Percentiles rank a stretch among this genome's conserved stretches.
phyloP scores from a whole-genome alignment of 129 eudicot genomes.

The Helichrysum umbraculigerum region DNA sequence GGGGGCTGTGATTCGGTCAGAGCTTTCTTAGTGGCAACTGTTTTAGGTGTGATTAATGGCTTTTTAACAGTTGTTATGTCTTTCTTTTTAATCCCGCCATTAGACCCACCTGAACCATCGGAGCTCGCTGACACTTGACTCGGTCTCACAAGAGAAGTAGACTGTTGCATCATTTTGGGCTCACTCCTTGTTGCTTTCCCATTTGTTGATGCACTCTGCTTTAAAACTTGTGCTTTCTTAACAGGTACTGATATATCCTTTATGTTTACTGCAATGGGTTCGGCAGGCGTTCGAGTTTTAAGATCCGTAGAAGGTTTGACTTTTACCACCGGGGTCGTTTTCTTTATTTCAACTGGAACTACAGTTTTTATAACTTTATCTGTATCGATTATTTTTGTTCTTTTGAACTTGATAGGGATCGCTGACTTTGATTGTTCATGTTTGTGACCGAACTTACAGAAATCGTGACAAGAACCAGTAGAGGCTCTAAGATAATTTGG shows the following conservation, averaged over 20 bases:
- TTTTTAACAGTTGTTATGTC: constrained; percentile 26
- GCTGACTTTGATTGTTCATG: constrained; percentile 29
- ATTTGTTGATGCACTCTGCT: neutral
- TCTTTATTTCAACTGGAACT: constrained; percentile 30
- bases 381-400: constrained; percentile 13
- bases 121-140: constrained; percentile 35
- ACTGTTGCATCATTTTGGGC: constrained; percentile 28
- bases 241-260: constrained; percentile 36
- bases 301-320: constrained; percentile 27
- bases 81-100: constrained; percentile 32
- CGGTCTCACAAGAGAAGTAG: constrained; percentile 32
- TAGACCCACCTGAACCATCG: constrained; percentile 29
- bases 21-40: constrained; percentile 34
- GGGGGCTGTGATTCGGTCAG: constrained; percentile 30
- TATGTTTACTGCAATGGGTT: constrained; percentile 47
- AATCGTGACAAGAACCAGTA: constrained; percentile 91
- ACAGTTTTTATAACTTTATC: constrained; percentile 27
- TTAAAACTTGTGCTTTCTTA: constrained; percentile 32
- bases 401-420: constrained; percentile 30
- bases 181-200: constrained; percentile 30
- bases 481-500: constrained; percentile 87
- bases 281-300: constrained; percentile 25
- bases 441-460: constrained; percentile 68
- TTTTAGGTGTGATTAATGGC: constrained; percentile 25
- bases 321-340: constrained; percentile 15